Conservation (phyloP, 2,329 filamentous ascomycete genomes). For the Aspergillus phoenicis region DNA sequence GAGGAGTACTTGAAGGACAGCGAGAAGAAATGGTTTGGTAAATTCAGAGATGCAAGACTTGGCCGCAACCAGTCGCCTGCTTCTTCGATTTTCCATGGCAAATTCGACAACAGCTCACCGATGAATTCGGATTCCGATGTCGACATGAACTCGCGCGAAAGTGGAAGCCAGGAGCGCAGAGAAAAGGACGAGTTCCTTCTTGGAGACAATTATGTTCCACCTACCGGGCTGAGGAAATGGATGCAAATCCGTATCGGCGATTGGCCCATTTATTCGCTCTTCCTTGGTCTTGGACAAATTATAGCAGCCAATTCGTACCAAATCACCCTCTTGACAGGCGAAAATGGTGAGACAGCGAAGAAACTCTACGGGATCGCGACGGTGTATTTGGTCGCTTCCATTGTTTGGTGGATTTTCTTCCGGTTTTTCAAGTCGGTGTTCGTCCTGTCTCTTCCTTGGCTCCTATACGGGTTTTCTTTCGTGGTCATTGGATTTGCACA, state of each 20-base stretch:
- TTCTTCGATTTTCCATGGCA: conserved; percentile 35
- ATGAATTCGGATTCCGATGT: conserved; percentile 47
- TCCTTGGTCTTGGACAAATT: conserved; percentile 64
- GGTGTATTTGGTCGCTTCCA: conserved; percentile 61
- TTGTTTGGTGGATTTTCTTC: conserved; percentile 66
- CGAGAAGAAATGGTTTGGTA: conserved; percentile 68
- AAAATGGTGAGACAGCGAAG: conserved; percentile 60
- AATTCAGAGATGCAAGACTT: conserved; percentile 61
- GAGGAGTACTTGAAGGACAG: conserved; percentile 66
- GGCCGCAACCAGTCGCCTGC: conserved; percentile 51
- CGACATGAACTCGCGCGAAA: conserved; percentile 36
- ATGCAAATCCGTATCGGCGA: conserved; percentile 62
- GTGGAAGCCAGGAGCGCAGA: conserved; percentile 39
- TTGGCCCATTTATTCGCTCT: conserved; percentile 65
- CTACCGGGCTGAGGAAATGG: conserved; percentile 57
- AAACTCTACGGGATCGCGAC: conserved; percentile 64
- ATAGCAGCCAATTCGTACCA: conserved; percentile 69
- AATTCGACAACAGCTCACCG: conserved; percentile 38
- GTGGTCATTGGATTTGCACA: conserved; percentile 65
- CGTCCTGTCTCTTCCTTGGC: conserved; percentile 62
- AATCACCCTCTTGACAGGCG: conserved; percentile 67
- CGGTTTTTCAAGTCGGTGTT: conserved; percentile 60
- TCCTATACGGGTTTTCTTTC: conserved; percentile 66
- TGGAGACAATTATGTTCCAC: conserved; percentile 58
- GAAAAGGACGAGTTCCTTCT: conserved; percentile 59